These are phyloP conservation scores for Malus hybrid DNA, from an alignment of 331 rosid genomes.

Conservation along the genomic window DNA sequence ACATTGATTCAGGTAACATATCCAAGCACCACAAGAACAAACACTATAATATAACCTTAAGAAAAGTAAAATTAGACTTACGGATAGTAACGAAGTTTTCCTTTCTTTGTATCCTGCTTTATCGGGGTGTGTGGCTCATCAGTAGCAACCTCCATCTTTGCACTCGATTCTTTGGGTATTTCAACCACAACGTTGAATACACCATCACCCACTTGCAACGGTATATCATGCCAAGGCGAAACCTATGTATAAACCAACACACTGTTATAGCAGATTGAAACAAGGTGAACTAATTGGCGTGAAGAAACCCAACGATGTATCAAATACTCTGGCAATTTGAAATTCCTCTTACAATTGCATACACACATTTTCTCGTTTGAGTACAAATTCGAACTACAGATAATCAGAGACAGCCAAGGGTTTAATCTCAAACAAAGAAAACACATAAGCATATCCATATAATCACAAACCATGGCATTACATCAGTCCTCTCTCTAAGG, in stretches of 20 bases:
- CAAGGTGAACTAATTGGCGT: not conserved
- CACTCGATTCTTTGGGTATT: conserved; percentile 93
- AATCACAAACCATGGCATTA: not conserved
- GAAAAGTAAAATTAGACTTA: conserved; percentile 27
- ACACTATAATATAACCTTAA: not conserved
- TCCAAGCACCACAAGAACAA: not conserved
- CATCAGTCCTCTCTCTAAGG: not conserved
- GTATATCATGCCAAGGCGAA: conserved; percentile 99
- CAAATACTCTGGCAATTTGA: not conserved
- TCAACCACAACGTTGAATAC: conserved; percentile 69
- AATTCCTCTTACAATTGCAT: too few species aligned
- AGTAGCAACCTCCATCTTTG: conserved; percentile 99
- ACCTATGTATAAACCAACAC: conserved; percentile 36
- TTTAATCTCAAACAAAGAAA: not conserved
- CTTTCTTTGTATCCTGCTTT: conserved; percentile 91
- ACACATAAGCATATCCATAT: not conserved
- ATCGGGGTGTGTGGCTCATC: conserved; percentile 85
- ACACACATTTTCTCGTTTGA: not conserved
- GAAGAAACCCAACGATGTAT: not conserved
- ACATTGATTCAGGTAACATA: not conserved
- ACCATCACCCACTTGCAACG: conserved; percentile 66
- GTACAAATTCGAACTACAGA: not conserved
- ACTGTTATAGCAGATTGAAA: conserved; percentile 5
- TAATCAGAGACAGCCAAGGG: not conserved
- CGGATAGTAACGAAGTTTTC: conserved; percentile 96